Evolutionary conservation across 306 rosid genomes (phyloP).

Genomic region (Quercus engelmannii): DNA sequence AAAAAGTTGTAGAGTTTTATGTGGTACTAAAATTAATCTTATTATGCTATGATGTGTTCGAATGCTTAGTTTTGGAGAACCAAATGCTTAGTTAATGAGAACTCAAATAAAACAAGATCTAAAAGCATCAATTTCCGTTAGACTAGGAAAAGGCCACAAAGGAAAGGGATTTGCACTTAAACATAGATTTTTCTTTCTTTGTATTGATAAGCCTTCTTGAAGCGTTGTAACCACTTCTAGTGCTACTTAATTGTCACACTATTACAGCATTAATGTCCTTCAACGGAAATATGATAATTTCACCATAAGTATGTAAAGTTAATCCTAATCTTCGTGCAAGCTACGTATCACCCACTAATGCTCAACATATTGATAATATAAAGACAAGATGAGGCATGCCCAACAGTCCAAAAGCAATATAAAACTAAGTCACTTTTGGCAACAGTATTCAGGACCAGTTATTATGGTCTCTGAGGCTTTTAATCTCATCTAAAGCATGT

Average conservation of each 20-base stretch:
- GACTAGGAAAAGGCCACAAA: not conserved
- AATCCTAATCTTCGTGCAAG: not conserved
- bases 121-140: too few species aligned
- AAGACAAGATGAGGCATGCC: not conserved
- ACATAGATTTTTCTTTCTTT: not conserved
- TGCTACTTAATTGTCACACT: not conserved
- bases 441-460: not conserved
- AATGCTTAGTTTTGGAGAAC: too few species aligned
- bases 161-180: not conserved
- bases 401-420: not conserved
- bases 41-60: too few species aligned
- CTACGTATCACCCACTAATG: not conserved
- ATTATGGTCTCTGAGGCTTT: not conserved
- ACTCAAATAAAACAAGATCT: too few species aligned
- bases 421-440: not conserved
- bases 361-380: not conserved
- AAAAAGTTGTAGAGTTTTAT: too few species aligned
- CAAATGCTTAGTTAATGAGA: too few species aligned
- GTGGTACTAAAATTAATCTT: too few species aligned
- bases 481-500: not conserved
- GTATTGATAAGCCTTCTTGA: not conserved
- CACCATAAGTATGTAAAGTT: not conserved
- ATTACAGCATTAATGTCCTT: not conserved
- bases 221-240: not conserved
- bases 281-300: not conserved